Evolutionary conservation across 345 rosid genomes (phyloP).

Genomic region (Firmiana major): DNA sequence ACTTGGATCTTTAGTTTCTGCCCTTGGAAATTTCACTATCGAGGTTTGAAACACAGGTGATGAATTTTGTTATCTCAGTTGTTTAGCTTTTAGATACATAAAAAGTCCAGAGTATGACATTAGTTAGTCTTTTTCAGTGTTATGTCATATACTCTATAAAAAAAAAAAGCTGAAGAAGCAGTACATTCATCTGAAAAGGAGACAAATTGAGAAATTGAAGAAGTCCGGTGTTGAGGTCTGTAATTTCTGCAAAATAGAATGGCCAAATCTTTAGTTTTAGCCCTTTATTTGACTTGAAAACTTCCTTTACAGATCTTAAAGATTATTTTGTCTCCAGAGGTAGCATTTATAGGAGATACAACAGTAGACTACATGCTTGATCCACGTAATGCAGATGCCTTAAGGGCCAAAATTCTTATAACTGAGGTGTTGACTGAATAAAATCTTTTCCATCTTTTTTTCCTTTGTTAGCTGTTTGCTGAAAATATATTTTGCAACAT

Average conservation of each 20-base stretch:
- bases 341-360: conserved; percentile 94
- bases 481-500: not conserved
- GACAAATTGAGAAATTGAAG: conserved; percentile 87
- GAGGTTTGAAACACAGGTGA: not conserved
- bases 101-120: not conserved
- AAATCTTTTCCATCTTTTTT: not conserved
- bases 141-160: conserved; percentile 75
- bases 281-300: conserved; percentile 18
- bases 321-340: conserved; percentile 75
- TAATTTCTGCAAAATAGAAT: not conserved
- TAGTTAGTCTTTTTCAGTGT: conserved; percentile 52
- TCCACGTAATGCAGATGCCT: conserved; percentile 91
- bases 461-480: not conserved
- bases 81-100: not conserved
- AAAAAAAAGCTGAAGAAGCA: conserved; percentile 91
- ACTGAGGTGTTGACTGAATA: conserved; percentile 58
- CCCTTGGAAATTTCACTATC: not conserved
- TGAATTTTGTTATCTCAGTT: not conserved
- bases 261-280: not conserved
- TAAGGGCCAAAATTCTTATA: conserved; percentile 88
- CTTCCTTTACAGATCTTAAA: conserved; percentile 65
- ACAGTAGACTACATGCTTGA: conserved; percentile 91
- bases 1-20: not conserved
- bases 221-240: conserved; percentile 83
- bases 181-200: conserved; percentile 83